phyloP scores from a whole-genome alignment of 208 protist genomes.

The Wallacemonas rigidus region DNA sequence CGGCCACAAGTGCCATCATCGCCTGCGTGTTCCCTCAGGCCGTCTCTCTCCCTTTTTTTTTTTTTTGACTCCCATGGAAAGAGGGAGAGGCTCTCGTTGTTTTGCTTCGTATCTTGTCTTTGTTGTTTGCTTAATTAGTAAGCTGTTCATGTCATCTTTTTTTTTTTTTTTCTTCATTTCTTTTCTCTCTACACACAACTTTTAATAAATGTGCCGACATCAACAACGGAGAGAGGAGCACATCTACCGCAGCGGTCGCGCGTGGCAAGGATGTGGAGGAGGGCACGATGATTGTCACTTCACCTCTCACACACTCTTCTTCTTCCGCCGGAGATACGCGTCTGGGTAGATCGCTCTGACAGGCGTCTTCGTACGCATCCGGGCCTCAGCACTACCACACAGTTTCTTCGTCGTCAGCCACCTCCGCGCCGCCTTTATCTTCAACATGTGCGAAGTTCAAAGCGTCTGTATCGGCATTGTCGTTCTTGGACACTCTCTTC shows the following conservation, averaged over 20 bases:
- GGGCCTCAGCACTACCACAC: constrained; percentile 8
- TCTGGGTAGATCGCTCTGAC: no score
- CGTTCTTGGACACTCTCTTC: constrained; percentile 29
- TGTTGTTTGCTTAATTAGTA: no score
- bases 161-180: neutral
- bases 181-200: neutral
- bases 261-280: neutral
- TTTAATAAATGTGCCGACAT: constrained; percentile 16
- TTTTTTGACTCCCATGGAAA: no score
- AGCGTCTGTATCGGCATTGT: constrained; percentile 20
- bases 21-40: no score
- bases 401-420: constrained; percentile 23
- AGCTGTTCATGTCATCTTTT: neutral
- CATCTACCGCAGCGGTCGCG: neutral
- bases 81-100: no score
- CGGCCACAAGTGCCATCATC: no score
- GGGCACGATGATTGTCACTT: neutral
- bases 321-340: no score
- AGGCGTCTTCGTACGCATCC: no score
- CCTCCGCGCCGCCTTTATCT: constrained; percentile 39
- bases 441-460: constrained; percentile 48
- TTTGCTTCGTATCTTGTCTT: neutral
- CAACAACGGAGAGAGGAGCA: neutral
- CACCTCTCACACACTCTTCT: neutral
- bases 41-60: no score